Evolutionary conservation across 352 stramenopile genomes (phyloP).

Genomic region (Blastocystis sp.): DNA sequence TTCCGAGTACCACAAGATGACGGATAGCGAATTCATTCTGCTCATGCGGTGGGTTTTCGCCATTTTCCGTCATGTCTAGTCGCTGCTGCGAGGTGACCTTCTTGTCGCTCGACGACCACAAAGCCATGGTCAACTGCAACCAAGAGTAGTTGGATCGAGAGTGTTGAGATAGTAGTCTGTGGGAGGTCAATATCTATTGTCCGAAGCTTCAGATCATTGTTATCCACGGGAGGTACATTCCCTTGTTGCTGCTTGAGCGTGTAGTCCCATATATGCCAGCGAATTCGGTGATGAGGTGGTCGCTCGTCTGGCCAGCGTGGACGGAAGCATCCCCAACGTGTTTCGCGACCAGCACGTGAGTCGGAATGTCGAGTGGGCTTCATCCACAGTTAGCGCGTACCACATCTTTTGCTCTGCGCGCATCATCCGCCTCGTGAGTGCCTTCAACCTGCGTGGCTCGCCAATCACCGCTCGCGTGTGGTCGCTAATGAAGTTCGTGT

Average conservation of each 20-base stretch:
- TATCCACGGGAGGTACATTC: slow-evolving; percentile 31
- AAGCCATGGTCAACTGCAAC: slow-evolving; percentile 20
- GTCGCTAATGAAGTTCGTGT: slow-evolving; percentile 21
- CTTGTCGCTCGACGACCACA: slow-evolving; percentile 36
- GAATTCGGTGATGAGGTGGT: slow-evolving; percentile 46
- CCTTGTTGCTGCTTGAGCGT: background rate
- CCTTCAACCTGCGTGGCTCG: slow-evolving; percentile 50
- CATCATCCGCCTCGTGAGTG: slow-evolving; percentile 22
- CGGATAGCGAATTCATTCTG: slow-evolving; percentile 53
- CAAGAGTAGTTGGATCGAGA: slow-evolving; percentile 12
- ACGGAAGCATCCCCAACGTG: slow-evolving; percentile 18
- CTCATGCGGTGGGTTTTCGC: slow-evolving; percentile 2
- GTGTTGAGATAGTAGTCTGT: slow-evolving; percentile 15
- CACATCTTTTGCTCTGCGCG: slow-evolving; percentile 58
- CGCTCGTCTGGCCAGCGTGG: slow-evolving; percentile 33
- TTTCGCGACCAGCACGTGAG: slow-evolving; percentile 1
- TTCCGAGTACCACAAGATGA: slow-evolving; percentile 27
- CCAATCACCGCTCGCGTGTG: slow-evolving; percentile 14
- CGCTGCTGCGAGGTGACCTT: slow-evolving; percentile 59
- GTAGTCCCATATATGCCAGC: slow-evolving; percentile 53
- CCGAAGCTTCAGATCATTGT: slow-evolving; percentile 60
- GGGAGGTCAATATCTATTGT: slow-evolving; percentile 67
- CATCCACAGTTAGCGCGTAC: slow-evolving; percentile 22
- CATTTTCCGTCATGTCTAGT: slow-evolving; percentile 14
- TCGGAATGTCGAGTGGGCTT: background rate